Base-by-base conservation (phyloP, 176 grass and related monocot genomes). In the Cocos nucifera region DNA sequence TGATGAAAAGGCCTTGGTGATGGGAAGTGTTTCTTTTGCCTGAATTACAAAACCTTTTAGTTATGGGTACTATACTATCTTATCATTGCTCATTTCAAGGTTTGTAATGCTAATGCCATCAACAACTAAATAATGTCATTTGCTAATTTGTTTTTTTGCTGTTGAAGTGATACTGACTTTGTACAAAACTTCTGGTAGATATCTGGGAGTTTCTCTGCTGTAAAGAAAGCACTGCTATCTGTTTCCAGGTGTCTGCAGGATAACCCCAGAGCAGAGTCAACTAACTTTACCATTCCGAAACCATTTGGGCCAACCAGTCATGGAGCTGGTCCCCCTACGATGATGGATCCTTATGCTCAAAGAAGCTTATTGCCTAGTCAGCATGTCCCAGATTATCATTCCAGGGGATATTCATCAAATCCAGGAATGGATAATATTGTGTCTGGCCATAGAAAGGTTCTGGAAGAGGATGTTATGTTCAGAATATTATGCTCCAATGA, bases 401-500 rank as follows among this genome's bases (percentile, higher is more conserved):
- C 53, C 23, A 77, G 76, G 59, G 80, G 63, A 56, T 77, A 77
- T 73, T 57, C 50, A 15, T 25, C 73, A 70, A 86, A 48, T 50
- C 18, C 39, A 63, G 61, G 32, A 22, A 19, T 22, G 15, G 76
- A 77, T 25, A 58, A 64, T 63, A 29, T 62, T 70, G 25, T 32
- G 17, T 54, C 89, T 19, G 58, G 65, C 24, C 78, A 81, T 58
- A 90, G 87, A 73, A 82, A 78, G 52, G 76, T 90, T 83, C 51
- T 61, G 8, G 87, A 86, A 82, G 80, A 90, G 69, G 87, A 90
- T 32, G 72, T 90, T 69, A 19, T 83, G 35, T 90, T 86, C 75
- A 86, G 87, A 56, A 80, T 86, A 82, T 67, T 90, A 39, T 86
- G 80, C 70, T 57, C 80, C 20, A 82, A 82, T 77, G 87, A 90